Conservation (phyloP, 495 filamentous ascomycete genomes). For the Penicillium arizonense region DNA sequence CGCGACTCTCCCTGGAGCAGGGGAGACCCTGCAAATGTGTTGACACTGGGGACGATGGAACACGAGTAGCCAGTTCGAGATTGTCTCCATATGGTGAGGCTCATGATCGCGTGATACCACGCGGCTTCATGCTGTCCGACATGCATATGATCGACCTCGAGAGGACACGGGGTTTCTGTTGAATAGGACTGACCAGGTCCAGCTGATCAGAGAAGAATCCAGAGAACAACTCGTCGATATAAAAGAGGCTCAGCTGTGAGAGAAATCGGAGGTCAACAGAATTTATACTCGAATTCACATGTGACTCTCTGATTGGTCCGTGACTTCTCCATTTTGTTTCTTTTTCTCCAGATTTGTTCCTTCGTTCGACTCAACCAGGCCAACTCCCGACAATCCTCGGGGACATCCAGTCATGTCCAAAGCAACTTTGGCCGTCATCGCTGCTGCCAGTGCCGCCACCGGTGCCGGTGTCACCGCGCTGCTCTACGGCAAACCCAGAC, state of each 20-base stretch:
- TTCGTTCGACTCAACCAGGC: constrained; percentile 1
- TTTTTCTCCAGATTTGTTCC: background rate
- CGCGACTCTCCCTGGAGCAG: background rate
- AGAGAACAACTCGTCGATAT: background rate
- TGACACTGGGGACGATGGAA: too few species aligned
- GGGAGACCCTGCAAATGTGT: too few species aligned
- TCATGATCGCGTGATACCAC: background rate
- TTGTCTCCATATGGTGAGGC: too few species aligned
- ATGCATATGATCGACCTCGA: too few species aligned
- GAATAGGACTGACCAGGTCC: too few species aligned
- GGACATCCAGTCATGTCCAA: constrained; percentile 64
- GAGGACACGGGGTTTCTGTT: too few species aligned
- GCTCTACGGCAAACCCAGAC: constrained; percentile 60
- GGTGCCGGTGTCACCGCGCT: constrained; percentile 82
- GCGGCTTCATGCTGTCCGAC: too few species aligned
- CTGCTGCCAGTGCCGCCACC: constrained; percentile 82
- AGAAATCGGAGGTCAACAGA: background rate
- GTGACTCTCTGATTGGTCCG: constrained; percentile 22
- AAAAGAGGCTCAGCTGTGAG: background rate
- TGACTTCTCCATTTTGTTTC: constrained; percentile 11
- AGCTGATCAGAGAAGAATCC: too few species aligned
- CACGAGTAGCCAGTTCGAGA: too few species aligned
- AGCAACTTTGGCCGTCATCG: constrained; percentile 81
- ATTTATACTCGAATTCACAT: constrained; percentile 1
- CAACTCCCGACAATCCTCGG: background rate